Evolutionary conservation across 2,329 filamentous ascomycete genomes (phyloP), one percentile per base, ranked within the genome.

Genomic region (Pseudogymnoascus sp.): DNA sequence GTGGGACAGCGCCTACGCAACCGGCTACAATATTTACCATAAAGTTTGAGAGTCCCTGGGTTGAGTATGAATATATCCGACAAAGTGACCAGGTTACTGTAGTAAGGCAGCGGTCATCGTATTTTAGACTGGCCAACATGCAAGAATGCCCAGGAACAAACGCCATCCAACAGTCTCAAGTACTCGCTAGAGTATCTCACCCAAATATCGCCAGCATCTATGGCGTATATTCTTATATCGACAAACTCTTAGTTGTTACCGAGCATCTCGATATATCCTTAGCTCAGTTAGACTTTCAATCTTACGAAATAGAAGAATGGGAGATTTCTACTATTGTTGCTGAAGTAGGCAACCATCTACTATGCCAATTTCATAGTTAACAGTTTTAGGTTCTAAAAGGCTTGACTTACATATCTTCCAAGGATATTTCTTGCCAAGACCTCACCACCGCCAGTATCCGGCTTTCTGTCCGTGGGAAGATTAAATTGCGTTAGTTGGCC

Each of bases 211-310:
- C 33, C 21, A 42, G 16, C 38, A 38, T 61, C 37, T 61, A 61
- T 23, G 37, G 40, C 40, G 37, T 61, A 14, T 61, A 61, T 28
- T 61, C n/a, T 16, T 23, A 61, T 42, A 28, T 40, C 47, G 37
- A 61, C 16, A 42, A 61, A 16, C 18, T 38, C n/a, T 47, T 61
- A 21, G n/a, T 61, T 8, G 16, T 61, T 12, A 61, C 23, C 7
- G 35, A 61, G 38, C 38, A 61, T 61, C 59, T 61, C 16, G 33
- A 61, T 47, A 61, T 61, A 23, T 61, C 35, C 40, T 14, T 61
- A 21, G 33, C 35, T 28, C 23, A 61, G 59, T 61, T 61, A 42
- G 35, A 38, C n/a, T 42, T 61, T 40, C 16, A 61, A 28, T 40
- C 33, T 12, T 28, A 61, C 14, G 25, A 61, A 40, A 23, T 42